Base-by-base conservation (phyloP, 257 asterid genomes). In the Cruciata laevipes region DNA sequence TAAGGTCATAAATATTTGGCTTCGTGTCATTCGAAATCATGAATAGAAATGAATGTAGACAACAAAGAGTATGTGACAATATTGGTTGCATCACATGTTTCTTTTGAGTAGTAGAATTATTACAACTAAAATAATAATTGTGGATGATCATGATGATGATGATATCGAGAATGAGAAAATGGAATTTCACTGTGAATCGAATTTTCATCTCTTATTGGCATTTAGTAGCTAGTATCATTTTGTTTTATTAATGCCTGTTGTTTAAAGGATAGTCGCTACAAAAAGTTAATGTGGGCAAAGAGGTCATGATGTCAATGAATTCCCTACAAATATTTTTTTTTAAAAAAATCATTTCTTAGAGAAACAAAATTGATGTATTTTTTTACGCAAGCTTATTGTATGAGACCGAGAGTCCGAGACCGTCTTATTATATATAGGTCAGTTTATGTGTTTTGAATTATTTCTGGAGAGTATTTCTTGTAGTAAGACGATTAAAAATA, bases 31-130 rank as follows among this genome's bases (percentile, higher is more conserved):
- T 47, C 23, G 32, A 16, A 9, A 49, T 47, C 20, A 47, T 14
- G 35, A 35, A 70, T 25, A 56, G 30, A 40, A 20, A 10, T 27
- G 60, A 64, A 69, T 63, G 62, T 37, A 49, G 52, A 65, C 44
- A 47, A 47, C 35, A 69, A 65, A 55, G 52, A 49, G 55, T 53
- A 37, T 13, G 42, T 30, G 66, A 65, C 71, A 65, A 71, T 24
- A 53, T 53, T 53, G 51, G 38, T 47, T 30, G 23, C 61, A 56
- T 65, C 66, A 65, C 67, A 55, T 56, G 53, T 64, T 65, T 65
- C 71, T 65, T 47, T 47, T 38, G 60, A 71, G 52, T 56, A 23
- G 21, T 18, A 1, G 0, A 6, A 53, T 53, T 53, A 53, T n/a
- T 53, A 30, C 24, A 1, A 61, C 20, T 38, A 56, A 21, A 3